Evolutionary conservation across 2,329 filamentous ascomycete species (phyloP).

Genomic region (Emydomyces testavorans): DNA sequence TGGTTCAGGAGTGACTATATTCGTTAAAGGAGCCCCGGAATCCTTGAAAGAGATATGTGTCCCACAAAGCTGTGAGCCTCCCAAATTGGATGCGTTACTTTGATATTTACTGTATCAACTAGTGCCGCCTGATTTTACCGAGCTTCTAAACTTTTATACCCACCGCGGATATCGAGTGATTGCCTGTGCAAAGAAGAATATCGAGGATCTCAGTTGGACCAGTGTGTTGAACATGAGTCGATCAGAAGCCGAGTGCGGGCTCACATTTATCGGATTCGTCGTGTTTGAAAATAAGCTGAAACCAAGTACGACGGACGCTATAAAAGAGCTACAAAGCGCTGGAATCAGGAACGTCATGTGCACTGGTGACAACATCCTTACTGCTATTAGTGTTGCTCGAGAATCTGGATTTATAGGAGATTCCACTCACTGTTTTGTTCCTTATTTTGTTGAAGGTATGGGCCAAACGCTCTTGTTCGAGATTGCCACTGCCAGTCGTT

Average conservation of each 20-base stretch:
- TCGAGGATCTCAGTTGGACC: constrained; percentile 81
- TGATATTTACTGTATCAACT: constrained; percentile 22
- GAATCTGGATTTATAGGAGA: constrained; percentile 76
- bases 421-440: constrained; percentile 81
- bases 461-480: not conserved
- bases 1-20: constrained; percentile 70
- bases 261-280: constrained; percentile 91
- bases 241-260: constrained; percentile 65
- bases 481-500: constrained; percentile 6
- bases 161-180: constrained; percentile 95
- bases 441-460: constrained; percentile 65
- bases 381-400: constrained; percentile 64
- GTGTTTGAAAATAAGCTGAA: constrained; percentile 99
- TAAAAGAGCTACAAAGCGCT: constrained; percentile 69
- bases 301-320: constrained; percentile 65
- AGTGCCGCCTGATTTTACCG: constrained; percentile 80
- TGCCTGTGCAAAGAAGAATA: constrained; percentile 79
- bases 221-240: constrained; percentile 91
- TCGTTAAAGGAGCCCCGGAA: constrained; percentile 93
- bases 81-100: not conserved
- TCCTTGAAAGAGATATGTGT: constrained; percentile 90
- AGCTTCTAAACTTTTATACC: constrained; percentile 79
- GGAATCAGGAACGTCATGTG: constrained; percentile 88
- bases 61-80: constrained; percentile 58
- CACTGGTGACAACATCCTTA: constrained; percentile 74